phyloP scores from a whole-genome alignment of 2,329 filamentous ascomycete genomes.

The Fusarium veterinarium region DNA sequence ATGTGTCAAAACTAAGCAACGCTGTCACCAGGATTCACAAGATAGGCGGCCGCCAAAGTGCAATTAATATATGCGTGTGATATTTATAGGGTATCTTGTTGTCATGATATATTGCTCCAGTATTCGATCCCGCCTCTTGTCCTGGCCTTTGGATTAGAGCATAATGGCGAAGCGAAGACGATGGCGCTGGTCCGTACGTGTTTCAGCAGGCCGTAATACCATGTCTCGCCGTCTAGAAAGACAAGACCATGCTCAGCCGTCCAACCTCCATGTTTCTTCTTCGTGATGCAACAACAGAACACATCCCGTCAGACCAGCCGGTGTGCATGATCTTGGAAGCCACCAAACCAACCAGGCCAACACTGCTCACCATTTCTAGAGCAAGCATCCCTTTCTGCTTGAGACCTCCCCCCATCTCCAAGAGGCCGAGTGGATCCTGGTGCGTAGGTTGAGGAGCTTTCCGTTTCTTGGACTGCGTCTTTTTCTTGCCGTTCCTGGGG shows the following conservation, averaged over 20 bases:
- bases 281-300: slow-evolving; percentile 29
- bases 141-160: neutral
- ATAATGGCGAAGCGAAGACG: neutral
- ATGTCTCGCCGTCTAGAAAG: slow-evolving; percentile 21
- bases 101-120: slow-evolving; percentile 12
- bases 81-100: slow-evolving; percentile 41
- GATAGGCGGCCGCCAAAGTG: neutral
- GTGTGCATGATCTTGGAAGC: slow-evolving; percentile 68
- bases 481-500: neutral
- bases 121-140: neutral
- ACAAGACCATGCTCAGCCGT: slow-evolving; percentile 36
- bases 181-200: neutral
- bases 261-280: slow-evolving; percentile 37
- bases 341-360: slow-evolving; percentile 79
- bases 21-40: neutral
- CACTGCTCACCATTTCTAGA: slow-evolving; percentile 78
- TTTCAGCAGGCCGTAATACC: neutral
- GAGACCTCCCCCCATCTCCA: slow-evolving; percentile 75
- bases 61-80: neutral
- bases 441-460: slow-evolving; percentile 48
- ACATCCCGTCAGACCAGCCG: slow-evolving; percentile 37
- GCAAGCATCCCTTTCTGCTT: slow-evolving; percentile 73
- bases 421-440: slow-evolving; percentile 82
- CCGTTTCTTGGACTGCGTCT: slow-evolving; percentile 2
- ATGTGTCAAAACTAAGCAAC: neutral